Percentiles rank a stretch among this genome's conserved stretches.
These are phyloP conservation scores for Candida arabinofermentans DNA, from an alignment of 805 yeast genomes.

Conservation along the genomic window DNA sequence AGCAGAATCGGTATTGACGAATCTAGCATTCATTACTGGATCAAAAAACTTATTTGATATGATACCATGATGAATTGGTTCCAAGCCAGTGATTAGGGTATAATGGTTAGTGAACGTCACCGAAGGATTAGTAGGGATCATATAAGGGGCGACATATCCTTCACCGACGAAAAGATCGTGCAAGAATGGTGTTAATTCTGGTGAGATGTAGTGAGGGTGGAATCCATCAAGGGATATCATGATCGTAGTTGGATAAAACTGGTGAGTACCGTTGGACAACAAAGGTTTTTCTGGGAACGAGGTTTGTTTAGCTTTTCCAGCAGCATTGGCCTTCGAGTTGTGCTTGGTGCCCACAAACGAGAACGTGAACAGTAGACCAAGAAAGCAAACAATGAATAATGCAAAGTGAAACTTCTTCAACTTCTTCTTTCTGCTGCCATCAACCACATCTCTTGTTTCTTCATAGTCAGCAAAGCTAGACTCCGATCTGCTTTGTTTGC, in stretches of 20 bases:
- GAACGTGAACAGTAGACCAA: conserved; percentile 6
- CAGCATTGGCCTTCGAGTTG: not conserved
- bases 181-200: conserved; percentile 64
- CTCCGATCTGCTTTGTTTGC: conserved; percentile 12
- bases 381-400: conserved; percentile 4
- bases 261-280: conserved; percentile 59
- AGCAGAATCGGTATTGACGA: conserved; percentile 57
- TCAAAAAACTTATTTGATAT: conserved; percentile 81
- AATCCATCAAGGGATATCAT: conserved; percentile 83
- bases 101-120: conserved; percentile 91
- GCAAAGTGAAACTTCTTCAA: conserved; percentile 7
- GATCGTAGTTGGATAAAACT: conserved; percentile 75
- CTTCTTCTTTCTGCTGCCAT: conserved; percentile 2
- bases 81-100: conserved; percentile 82
- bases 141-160: conserved; percentile 73
- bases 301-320: not conserved
- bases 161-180: conserved; percentile 50
- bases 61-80: conserved; percentile 83
- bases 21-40: conserved; percentile 48
- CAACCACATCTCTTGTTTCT: conserved; percentile 6
- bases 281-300: conserved; percentile 15
- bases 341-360: conserved; percentile 6
- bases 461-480: conserved; percentile 21
- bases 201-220: conserved; percentile 80
- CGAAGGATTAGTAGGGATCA: conserved; percentile 85